These are phyloP conservation scores for Penicillium oxalicum DNA, from an alignment of 2,329 filamentous ascomycete genomes.

Conservation along the genomic window DNA sequence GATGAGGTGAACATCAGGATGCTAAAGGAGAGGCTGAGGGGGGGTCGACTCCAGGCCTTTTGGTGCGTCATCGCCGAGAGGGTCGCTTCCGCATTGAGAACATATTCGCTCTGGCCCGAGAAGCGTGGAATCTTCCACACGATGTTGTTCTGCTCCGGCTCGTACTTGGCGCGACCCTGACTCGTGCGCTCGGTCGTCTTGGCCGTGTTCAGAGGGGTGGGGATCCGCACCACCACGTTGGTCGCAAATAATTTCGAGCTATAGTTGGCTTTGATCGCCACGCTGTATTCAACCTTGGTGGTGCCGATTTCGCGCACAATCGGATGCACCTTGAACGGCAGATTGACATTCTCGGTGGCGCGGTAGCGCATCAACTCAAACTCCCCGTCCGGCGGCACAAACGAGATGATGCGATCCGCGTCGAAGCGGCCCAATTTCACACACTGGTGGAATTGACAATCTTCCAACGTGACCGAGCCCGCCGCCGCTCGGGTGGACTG, in stretches of 20 bases:
- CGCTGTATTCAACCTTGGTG: slow-evolving; percentile 97
- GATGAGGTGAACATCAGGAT: slow-evolving; percentile 98
- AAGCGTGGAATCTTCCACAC: slow-evolving; percentile 99
- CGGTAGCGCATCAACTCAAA: slow-evolving; percentile 99
- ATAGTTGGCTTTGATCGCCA: slow-evolving; percentile 95
- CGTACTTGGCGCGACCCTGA: slow-evolving; percentile 96
- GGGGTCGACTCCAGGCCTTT: slow-evolving; percentile 92
- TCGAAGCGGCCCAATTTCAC: slow-evolving; percentile 97
- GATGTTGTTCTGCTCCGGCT: slow-evolving; percentile 95
- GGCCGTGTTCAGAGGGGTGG: slow-evolving; percentile 93
- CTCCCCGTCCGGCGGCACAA: slow-evolving; percentile 92
- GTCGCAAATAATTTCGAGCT: slow-evolving; percentile 94
- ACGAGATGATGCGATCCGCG: slow-evolving; percentile 91
- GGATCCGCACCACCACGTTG: slow-evolving; percentile 89
- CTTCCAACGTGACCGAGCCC: slow-evolving; percentile 89
- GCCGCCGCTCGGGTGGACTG: slow-evolving; percentile 94
- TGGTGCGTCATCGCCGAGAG: slow-evolving; percentile 97
- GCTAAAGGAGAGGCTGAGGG: slow-evolving; percentile 84
- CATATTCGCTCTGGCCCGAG: slow-evolving; percentile 93
- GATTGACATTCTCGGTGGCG: slow-evolving; percentile 95
- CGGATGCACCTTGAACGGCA: slow-evolving; percentile 97
- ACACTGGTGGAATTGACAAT: slow-evolving; percentile 98
- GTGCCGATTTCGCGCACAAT: slow-evolving; percentile 97
- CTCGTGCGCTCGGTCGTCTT: slow-evolving; percentile 87
- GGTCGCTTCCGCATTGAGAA: slow-evolving; percentile 86